Percentiles rank a stretch among this genome's conserved stretches.
Conservation (phyloP, 768 basidiomycete genomes). For the Chlorophyllum brunneum region DNA sequence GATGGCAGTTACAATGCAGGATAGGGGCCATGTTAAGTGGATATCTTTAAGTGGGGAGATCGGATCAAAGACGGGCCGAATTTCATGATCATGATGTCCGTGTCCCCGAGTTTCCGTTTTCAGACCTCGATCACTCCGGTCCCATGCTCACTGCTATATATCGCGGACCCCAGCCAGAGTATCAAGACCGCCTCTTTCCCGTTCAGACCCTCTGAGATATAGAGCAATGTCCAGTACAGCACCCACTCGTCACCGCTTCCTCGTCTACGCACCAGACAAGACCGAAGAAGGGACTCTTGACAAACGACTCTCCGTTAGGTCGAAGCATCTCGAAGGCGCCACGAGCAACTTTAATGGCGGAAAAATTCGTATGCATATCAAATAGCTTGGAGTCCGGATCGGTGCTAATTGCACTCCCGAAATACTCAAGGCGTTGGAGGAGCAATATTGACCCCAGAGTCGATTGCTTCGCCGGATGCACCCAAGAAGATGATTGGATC, state of each 20-base stretch:
- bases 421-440: slow-evolving; percentile 50
- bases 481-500: slow-evolving; percentile 63
- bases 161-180: background rate
- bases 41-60: background rate
- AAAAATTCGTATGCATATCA: slow-evolving; percentile 42
- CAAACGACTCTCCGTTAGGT: slow-evolving; percentile 53
- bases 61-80: background rate
- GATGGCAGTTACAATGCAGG: background rate
- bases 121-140: background rate
- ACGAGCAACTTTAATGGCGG: slow-evolving; percentile 38
- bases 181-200: background rate
- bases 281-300: slow-evolving; percentile 53
- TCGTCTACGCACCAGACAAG: slow-evolving; percentile 68
- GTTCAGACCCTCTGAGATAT: background rate
- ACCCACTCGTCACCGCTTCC: slow-evolving; percentile 22
- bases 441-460: slow-evolving; percentile 56
- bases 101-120: background rate
- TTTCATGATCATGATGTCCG: background rate
- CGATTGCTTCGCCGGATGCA: slow-evolving; percentile 37
- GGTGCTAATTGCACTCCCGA: background rate
- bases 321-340: slow-evolving; percentile 45
- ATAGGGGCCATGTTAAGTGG: no score
- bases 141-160: background rate
- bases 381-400: background rate
- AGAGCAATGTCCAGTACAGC: slow-evolving; percentile 12